phyloP scores from a whole-genome alignment of 352 stramenopile species.

The Aphanomyces invadans region DNA sequence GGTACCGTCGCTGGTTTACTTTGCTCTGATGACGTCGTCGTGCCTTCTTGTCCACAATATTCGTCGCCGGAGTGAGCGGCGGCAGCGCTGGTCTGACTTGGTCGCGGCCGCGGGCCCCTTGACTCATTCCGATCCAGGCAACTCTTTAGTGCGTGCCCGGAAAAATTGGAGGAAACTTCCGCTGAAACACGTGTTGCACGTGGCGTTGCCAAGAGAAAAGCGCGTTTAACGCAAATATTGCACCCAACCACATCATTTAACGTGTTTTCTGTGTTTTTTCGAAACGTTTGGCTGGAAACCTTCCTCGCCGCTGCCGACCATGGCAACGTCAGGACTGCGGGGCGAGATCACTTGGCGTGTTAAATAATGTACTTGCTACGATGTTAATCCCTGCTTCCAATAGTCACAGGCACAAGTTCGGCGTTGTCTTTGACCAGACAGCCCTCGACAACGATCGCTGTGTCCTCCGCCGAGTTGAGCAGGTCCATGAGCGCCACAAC shows the following conservation, averaged over 20 bases:
- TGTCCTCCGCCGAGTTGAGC: neutral
- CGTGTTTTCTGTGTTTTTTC: no score
- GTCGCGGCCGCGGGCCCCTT: no score
- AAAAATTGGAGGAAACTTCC: neutral
- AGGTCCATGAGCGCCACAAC: neutral
- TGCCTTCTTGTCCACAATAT: slow-evolving; percentile 2
- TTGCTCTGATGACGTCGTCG: slow-evolving; percentile 18
- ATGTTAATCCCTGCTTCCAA: no score
- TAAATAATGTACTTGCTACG: no score
- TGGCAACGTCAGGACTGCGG: no score
- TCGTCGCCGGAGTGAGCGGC: neutral
- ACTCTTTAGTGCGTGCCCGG: neutral
- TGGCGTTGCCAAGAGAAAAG: neutral
- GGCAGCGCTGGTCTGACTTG: no score
- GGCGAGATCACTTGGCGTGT: no score
- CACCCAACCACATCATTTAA: no score
- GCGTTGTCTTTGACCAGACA: neutral
- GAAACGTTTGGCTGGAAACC: no score
- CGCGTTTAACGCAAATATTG: no score
- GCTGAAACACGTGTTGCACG: neutral
- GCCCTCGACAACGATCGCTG: neutral
- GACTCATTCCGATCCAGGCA: no score
- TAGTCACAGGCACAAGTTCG: slow-evolving; percentile 4
- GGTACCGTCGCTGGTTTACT: slow-evolving; percentile 15
- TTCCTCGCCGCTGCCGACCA: no score